A percentile compares a stretch with the other conserved stretches of the same genome.
These are phyloP conservation scores for Cicer bijugum DNA, from an alignment of 306 rosid species.

Conservation along the genomic window DNA sequence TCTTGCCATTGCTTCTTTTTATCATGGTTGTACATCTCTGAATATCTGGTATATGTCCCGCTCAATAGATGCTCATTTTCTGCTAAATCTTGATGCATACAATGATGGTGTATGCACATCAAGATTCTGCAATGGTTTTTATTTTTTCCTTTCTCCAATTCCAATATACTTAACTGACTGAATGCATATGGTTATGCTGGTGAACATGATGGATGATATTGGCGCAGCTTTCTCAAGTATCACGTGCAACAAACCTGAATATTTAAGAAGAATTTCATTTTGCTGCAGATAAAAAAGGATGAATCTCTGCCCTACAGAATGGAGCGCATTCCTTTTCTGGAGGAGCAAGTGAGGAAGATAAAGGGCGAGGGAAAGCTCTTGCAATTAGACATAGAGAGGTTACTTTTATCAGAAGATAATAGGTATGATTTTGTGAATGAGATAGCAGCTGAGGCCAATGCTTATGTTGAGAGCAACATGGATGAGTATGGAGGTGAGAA, in stretches of 20 bases:
- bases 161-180: not conserved
- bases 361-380: conserved; percentile 74
- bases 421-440: conserved; percentile 86
- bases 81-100: not conserved
- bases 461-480: conserved; percentile 71
- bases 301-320: conserved; percentile 52
- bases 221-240: conserved; percentile 24
- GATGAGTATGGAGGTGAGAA: conserved; percentile 83
- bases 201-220: conserved; percentile 39
- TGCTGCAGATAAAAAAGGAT: conserved; percentile 71
- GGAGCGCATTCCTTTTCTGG: conserved; percentile 86
- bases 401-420: conserved; percentile 79
- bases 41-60: not conserved
- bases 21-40: conserved; percentile 18
- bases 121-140: conserved; percentile 29
- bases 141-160: not conserved
- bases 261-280: conserved; percentile 36
- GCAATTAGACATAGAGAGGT: conserved; percentile 71
- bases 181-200: conserved; percentile 19
- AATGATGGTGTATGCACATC: not conserved
- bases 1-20: conserved; percentile 33
- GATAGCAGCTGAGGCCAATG: conserved; percentile 84
- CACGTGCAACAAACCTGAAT: conserved; percentile 21
- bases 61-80: conserved; percentile 3
- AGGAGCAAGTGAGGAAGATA: conserved; percentile 85